phyloP scores from a whole-genome alignment of 352 stramenopile species.

The Plasmopara muralis region DNA sequence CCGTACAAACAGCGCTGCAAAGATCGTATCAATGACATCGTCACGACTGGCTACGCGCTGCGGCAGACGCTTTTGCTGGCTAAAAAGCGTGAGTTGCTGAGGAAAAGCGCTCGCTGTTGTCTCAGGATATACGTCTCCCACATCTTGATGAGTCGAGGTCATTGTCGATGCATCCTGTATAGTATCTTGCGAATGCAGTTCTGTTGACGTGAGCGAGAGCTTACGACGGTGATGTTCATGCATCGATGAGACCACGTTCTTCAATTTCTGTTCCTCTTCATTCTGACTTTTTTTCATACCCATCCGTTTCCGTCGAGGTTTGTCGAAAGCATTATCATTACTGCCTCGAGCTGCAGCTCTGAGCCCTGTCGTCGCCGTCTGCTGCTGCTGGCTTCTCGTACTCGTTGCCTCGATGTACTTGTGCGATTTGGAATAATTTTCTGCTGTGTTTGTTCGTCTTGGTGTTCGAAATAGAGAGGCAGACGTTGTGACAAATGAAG shows the following conservation, averaged over 20 bases:
- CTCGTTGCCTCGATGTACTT: conserved; percentile 16
- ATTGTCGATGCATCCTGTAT: conserved; percentile 4
- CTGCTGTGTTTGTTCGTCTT: conserved; percentile 10
- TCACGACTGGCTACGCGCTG: conserved; percentile 67
- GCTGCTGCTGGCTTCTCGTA: conserved; percentile 16
- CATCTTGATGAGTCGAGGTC: conserved; percentile 30
- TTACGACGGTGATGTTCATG: conserved; percentile 28
- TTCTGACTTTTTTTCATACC: conserved; percentile 30
- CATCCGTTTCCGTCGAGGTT: conserved; percentile 49
- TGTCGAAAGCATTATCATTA: conserved; percentile 15
- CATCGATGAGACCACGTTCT: conserved; percentile 13
- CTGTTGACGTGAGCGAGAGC: conserved; percentile 26
- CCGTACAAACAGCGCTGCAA: conserved; percentile 58
- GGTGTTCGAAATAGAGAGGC: conserved; percentile 4
- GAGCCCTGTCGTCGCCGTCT: background rate
- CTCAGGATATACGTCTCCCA: conserved; percentile 63
- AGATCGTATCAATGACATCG: conserved; percentile 79
- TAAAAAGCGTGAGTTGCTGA: conserved; percentile 65
- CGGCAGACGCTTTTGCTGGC: conserved; percentile 72
- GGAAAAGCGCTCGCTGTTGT: conserved; percentile 51
- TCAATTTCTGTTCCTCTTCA: conserved; percentile 9
- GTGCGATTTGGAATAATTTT: conserved; percentile 16
- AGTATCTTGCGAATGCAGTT: conserved; percentile 10
- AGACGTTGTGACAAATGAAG: background rate
- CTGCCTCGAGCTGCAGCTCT: conserved; percentile 2